Conservation (phyloP, 192 early-diverging fungal genomes). For the Gamsiella multidivaricata region DNA sequence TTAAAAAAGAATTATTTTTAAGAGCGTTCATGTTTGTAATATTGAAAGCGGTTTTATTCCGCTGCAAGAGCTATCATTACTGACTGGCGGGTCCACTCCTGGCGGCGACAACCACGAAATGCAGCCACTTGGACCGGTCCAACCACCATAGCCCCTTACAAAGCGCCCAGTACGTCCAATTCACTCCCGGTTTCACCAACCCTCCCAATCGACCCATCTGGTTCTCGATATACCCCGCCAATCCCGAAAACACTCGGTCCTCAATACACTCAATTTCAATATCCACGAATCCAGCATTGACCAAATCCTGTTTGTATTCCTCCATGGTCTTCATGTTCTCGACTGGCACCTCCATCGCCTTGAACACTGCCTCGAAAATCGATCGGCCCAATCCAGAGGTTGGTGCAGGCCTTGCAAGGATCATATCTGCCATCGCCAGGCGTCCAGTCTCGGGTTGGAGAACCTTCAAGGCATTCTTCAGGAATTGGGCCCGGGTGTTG, state of each 20-base stretch:
- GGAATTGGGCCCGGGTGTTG: conserved; percentile 55
- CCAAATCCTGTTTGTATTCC: conserved; percentile 51
- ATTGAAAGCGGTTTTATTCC: too few relatives aligned
- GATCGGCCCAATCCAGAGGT: conserved; percentile 14
- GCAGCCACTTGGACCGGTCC: conserved; percentile 24
- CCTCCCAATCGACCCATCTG: conserved; percentile 38
- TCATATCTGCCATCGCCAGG: conserved; percentile 56
- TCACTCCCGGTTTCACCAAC: conserved; percentile 38
- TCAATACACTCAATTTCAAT: conserved; percentile 52
- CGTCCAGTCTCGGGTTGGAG: conserved; percentile 31
- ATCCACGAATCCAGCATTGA: conserved; percentile 52
- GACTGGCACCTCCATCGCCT: conserved; percentile 46
- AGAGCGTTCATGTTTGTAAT: too few relatives aligned
- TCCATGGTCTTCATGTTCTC: conserved; percentile 54
- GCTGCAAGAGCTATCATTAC: too few relatives aligned
- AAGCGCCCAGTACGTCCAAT: conserved; percentile 41
- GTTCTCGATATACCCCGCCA: conserved; percentile 35
- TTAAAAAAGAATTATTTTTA: not conserved
- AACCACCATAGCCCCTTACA: conserved; percentile 23
- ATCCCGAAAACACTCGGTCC: conserved; percentile 57
- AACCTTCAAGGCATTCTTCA: conserved; percentile 21
- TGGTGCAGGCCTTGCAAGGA: conserved; percentile 31
- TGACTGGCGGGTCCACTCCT: conserved; percentile 17
- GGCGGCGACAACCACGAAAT: conserved; percentile 35
- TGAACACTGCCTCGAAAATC: conserved; percentile 36